Percentiles rank a stretch among this genome's conserved stretches.
Conservation (phyloP, 495 filamentous ascomycete genomes). For the Podospora fimiseda region DNA sequence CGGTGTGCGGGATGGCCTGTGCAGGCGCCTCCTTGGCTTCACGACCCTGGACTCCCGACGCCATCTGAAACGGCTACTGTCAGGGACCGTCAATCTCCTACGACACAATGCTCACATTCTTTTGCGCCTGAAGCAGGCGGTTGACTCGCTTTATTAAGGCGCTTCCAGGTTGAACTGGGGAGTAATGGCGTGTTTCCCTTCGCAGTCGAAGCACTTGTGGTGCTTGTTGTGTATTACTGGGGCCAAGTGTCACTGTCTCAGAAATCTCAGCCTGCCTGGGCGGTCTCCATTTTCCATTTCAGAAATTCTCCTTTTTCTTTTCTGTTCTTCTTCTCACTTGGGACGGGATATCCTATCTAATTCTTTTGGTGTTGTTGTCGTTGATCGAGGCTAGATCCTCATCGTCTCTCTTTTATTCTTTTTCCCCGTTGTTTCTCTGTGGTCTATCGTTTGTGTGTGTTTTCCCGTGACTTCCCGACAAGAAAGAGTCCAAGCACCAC, state of each 20-base stretch:
- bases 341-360: slow-evolving; percentile 9
- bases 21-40: slow-evolving; percentile 12
- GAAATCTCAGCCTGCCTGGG: slow-evolving; percentile 1
- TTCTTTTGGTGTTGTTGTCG: slow-evolving; percentile 4
- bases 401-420: slow-evolving; percentile 5
- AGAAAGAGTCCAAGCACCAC: background rate
- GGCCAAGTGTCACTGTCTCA: slow-evolving; percentile 1
- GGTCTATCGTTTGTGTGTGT: slow-evolving; percentile 19
- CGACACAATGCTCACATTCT: slow-evolving; percentile 7
- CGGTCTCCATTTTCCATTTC: background rate
- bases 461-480: slow-evolving; percentile 30
- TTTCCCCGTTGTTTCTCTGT: slow-evolving; percentile 2
- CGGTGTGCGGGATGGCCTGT: slow-evolving; percentile 8
- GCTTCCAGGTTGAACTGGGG: slow-evolving; percentile 1
- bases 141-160: slow-evolving; percentile 15
- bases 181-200: slow-evolving; percentile 8
- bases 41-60: slow-evolving; percentile 25
- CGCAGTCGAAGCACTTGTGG: background rate
- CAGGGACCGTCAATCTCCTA: slow-evolving; percentile 28
- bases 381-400: slow-evolving; percentile 10
- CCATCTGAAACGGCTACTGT: slow-evolving; percentile 38
- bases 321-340: slow-evolving; percentile 1
- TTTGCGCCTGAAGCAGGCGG: slow-evolving; percentile 17
- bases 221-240: background rate
- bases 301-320: background rate